Base-by-base conservation (phyloP, 164 flowering plant genomes). In the Chloranthus sessilifolius region DNA sequence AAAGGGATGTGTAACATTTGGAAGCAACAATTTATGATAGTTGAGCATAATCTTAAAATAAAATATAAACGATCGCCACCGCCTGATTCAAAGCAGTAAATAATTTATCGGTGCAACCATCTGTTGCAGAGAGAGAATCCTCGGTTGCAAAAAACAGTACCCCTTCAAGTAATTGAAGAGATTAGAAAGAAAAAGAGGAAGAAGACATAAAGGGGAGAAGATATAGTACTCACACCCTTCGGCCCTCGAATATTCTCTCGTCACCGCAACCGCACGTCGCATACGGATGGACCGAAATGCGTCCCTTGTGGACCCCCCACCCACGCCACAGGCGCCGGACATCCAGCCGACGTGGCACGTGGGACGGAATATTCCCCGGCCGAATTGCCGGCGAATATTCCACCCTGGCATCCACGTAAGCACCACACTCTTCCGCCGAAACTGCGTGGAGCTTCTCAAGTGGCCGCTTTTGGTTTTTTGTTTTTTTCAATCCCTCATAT, bases 341-440 rank as follows among this genome's bases (percentile, higher is more conserved):
- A 5, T n/a, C 17, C 14, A 46, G 58, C 58, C 53, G 40, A 39
- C 63, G 57, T 45, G 52, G 52, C 58, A 44, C 62, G 29, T 58
- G 56, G 43, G 10, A n/a, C 36, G 34, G 56, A 46, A 53, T 39
- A 52, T 46, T 53, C 53, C 34, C 2, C 30, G 31, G 24, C 29
- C 37, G 37, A 10, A 39, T 22, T 24, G 40, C 47, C 53, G 48
- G 48, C 53, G 49, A 48, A 49, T 50, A 28, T 56, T 55, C 55
- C 61, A 54, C 40, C 50, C 23, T 31, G 51, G 40, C 48, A 29
- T 16, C 52, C 3, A 19, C 45, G 35, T 35, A 33, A 15, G 2
- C 2, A 7, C 29, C 31, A 22, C 16, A 6, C 35, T 30, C 47
- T 6, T n/a, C 12, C 21, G 3, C 3, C 35, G 17, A 4, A 12